Evolutionary conservation across 2,329 filamentous ascomycete genomes (phyloP).

Genomic region (Ophiostoma perfectum): DNA sequence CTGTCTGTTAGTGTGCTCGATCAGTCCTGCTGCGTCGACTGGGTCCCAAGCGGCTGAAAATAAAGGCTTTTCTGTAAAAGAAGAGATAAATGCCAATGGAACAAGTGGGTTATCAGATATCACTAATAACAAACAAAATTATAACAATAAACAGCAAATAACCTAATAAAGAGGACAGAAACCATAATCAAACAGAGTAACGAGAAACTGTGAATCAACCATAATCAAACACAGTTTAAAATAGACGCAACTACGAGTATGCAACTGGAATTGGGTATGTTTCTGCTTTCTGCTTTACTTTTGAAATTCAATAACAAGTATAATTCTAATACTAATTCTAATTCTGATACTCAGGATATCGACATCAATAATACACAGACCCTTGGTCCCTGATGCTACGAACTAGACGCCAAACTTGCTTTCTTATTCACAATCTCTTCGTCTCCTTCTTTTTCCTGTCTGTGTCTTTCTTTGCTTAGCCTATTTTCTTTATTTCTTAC

Average conservation of each 20-base stretch:
- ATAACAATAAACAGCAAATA: neutral
- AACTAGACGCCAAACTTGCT: slow-evolving; percentile 3
- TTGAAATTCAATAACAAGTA: too few species aligned
- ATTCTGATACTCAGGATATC: neutral
- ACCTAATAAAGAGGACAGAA: neutral
- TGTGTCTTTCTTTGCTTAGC: neutral
- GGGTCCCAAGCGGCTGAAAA: too few species aligned
- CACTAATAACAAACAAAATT: neutral
- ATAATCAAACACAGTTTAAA: too few species aligned
- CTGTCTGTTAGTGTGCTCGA: too few species aligned
- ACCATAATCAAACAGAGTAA: too few species aligned
- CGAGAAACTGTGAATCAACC: too few species aligned
- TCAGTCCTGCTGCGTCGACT: too few species aligned
- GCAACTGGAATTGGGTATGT: too few species aligned
- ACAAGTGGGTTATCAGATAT: slow-evolving; percentile 8
- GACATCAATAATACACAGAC: neutral
- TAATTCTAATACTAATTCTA: neutral
- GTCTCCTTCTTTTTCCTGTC: slow-evolving; percentile 5
- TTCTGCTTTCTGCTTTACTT: too few species aligned
- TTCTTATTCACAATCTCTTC: neutral
- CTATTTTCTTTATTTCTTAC: neutral
- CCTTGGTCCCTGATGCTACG: neutral
- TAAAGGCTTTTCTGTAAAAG: too few species aligned
- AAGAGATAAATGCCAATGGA: neutral
- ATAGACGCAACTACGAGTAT: too few species aligned